Base-by-base conservation (phyloP, 2,329 filamentous ascomycete genomes). In the Alternaria sp. region DNA sequence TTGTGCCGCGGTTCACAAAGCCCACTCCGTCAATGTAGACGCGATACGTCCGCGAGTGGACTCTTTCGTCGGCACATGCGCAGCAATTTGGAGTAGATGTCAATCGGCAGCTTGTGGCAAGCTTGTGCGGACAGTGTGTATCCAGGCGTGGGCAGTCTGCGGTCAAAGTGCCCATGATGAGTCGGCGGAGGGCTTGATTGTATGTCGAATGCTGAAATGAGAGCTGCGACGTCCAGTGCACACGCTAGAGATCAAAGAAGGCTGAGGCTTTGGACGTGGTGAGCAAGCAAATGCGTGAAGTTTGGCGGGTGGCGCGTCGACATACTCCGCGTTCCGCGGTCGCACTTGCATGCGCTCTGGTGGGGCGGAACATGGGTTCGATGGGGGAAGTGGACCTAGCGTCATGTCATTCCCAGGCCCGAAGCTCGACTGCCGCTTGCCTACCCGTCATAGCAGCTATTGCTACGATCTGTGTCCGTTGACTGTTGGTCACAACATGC, bases 1-100 rank as follows among this genome's bases (percentile, higher is more conserved):
- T 68, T 6, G 80, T 83, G 3, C 83, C 84, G 23, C 83, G 75
- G 36, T 81, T 77, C 6, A 85, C 83, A 46, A 83, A 83, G 10
- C 84, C 84, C n/a, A 85, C 76, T 19, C 84, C 84, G 58, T 85
- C 84, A 43, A 85, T 80, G 67, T 85, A 85, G 0, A 82, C 81
- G 12, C 75, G 72, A 63, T 85, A 85, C 1, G 80, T 78, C 2
- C 77, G 69, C 4, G 81, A 76, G 59, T 85, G 83, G 2, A 76
- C 65, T 40, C 80, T 73, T 56, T 77, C 74, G 62, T 82, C 80
- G 10, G 76, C 76, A 62, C 80, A 82, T 10, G 80, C 80, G 68
- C 80, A 82, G 70, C 80, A 82, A 25, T 74, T 74, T 9, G 67
- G 71, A 15, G 77, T 81, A 12, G 80, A 77, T 1, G 80, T 82